Conservation (phyloP, 495 filamentous ascomycete species). For the Staphylotrichum longicolle region DNA sequence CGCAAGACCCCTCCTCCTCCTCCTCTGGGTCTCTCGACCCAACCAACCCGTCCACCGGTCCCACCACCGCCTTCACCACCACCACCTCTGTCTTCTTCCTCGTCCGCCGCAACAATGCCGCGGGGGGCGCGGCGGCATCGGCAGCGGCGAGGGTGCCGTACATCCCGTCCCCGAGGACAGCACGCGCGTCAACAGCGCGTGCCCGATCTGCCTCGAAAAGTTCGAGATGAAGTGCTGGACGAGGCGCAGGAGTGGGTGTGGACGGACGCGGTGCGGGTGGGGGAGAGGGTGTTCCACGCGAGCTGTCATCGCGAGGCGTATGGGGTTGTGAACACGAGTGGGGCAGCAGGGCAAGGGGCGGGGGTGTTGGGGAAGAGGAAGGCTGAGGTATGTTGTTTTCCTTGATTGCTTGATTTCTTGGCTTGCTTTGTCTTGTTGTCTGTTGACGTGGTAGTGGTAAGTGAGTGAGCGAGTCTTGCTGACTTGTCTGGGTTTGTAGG, state of each 20-base stretch:
- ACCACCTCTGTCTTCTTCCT: neutral
- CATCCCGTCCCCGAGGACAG: conserved; percentile 73
- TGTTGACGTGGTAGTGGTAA: no score
- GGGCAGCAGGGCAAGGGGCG: neutral
- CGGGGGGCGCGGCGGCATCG: neutral
- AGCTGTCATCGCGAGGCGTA: conserved; percentile 79
- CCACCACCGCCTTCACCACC: neutral
- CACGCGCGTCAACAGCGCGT: conserved; percentile 63
- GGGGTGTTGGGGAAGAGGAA: conserved; percentile 71
- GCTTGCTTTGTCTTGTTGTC: neutral
- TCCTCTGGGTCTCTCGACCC: neutral
- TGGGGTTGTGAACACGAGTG: conserved; percentile 44
- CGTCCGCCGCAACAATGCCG: neutral
- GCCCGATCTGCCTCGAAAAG: conserved; percentile 92
- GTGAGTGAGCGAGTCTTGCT: neutral
- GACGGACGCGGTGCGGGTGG: conserved; percentile 81
- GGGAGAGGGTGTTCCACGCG: conserved; percentile 81
- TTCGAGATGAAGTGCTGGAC: conserved; percentile 85
- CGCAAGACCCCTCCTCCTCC: conserved; percentile 11
- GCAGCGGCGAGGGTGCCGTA: conserved; percentile 55
- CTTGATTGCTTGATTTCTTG: neutral
- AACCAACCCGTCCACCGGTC: neutral
- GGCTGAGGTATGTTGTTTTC: conserved; percentile 60
- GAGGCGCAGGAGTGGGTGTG: conserved; percentile 95
- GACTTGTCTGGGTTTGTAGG: conserved; percentile 5